Evolutionary conservation across 345 rosid species (phyloP), one percentile per base, ranked within the genome.

Genomic region (Cardamine chenopodiifolia): DNA sequence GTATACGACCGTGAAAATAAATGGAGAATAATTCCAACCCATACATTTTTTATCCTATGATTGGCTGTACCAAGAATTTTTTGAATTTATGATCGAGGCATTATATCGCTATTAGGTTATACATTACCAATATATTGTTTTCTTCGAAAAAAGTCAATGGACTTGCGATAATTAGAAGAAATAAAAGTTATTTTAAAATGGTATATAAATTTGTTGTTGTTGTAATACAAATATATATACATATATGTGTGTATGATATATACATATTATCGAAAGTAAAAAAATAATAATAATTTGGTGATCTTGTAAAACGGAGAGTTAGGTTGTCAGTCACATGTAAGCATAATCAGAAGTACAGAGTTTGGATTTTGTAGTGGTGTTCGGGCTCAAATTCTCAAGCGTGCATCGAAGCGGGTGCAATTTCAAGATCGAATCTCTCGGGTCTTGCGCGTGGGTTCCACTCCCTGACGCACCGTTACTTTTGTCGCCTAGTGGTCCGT

Each of bases 401-500:
- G 58, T 22, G 26, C 68, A 12, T 78, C 3, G 77, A 60, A 14
- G 63, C 73, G 77, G 69, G 77, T 71, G 64, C 17, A 60, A 4
- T 25, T 70, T 58, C 63, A 50, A 71, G 68, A 22, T 58, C 77
- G 81, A 78, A 71, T 78, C 81, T 72, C 81, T 78, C 18, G 77
- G 68, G 23, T 45, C 12, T 42, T 18, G 58, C 20, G 77, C 40
- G 10, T 72, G 63, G 81, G 58, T 53, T 69, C 81, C 12, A 59
- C 58, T 32, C 52, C 7, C 65, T 72, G 77, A 66, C 63, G 50
- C 64, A 78, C 73, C 77, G 78, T 66, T 60, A 23, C 78, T 78
- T 72, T 78, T 78, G 81, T 78, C 78, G 70, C 58, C 60, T 60
- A 72, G 78, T 60, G 73, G 73, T 72, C 73, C 78, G 81, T 78